Conservation (phyloP, 1,139 yeast species). For the Kodamaea ohmeri region DNA sequence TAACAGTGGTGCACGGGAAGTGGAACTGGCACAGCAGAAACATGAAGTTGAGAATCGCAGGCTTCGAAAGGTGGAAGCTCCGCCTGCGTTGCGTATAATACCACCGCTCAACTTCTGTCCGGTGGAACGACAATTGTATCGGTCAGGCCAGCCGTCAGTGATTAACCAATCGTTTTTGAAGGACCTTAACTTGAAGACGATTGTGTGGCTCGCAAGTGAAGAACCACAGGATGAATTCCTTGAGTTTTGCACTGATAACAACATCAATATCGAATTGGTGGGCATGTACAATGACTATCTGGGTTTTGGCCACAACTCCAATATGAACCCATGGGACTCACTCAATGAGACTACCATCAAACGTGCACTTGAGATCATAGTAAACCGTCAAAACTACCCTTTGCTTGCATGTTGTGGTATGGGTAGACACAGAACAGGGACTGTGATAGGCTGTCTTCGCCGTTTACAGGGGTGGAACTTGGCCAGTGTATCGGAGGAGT, state of each 20-base stretch:
- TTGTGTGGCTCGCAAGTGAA: constrained; percentile 92
- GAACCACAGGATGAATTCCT: constrained; percentile 89
- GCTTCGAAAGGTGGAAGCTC: constrained; percentile 22
- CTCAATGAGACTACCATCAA: constrained; percentile 78
- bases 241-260: constrained; percentile 72
- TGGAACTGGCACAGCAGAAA: too few species aligned
- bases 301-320: constrained; percentile 18
- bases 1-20: too few species aligned
- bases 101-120: constrained; percentile 96
- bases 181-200: constrained; percentile 70
- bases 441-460: constrained; percentile 89
- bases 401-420: constrained; percentile 90
- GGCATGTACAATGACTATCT: constrained; percentile 48
- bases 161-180: constrained; percentile 82
- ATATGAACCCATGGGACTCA: constrained; percentile 90
- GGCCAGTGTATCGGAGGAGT: constrained; percentile 91
- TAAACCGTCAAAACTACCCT: constrained; percentile 74
- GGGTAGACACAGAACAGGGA: constrained; percentile 97
- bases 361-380: constrained; percentile 73
- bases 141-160: constrained; percentile 97
- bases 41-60: not conserved
- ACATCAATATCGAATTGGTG: constrained; percentile 61
- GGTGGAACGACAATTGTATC: constrained; percentile 78
- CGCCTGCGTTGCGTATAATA: constrained; percentile 67
- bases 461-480: constrained; percentile 93